A percentile compares a stretch with the other conserved stretches of the same genome.
These are phyloP conservation scores for Turnera subulata DNA, from an alignment of 345 rosid species.

Conservation along the genomic window DNA sequence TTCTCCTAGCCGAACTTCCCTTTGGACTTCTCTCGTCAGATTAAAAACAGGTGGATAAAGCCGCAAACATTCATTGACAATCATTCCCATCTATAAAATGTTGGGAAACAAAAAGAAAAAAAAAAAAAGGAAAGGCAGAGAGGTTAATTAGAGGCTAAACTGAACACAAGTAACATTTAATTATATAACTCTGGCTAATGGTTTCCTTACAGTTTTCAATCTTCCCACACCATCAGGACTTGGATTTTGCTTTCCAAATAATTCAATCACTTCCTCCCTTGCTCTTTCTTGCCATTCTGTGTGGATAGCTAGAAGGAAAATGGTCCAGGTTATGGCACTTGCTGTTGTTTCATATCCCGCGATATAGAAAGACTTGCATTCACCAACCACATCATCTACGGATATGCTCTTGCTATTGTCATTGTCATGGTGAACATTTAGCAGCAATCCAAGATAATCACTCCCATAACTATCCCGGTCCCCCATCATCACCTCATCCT, in stretches of 20 bases:
- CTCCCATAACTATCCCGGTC: too few species aligned
- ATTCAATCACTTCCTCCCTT: conserved; percentile 6
- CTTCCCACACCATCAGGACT: conserved; percentile 6
- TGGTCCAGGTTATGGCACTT: too few species aligned
- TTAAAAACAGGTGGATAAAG: conserved; percentile 4
- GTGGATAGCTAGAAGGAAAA: too few species aligned
- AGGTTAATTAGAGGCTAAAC: too few species aligned
- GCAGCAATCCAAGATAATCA: conserved; percentile 14
- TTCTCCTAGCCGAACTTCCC: background rate
- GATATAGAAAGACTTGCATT: too few species aligned
- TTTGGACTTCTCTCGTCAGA: conserved; percentile 6
- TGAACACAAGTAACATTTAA: background rate
- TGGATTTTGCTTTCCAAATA: conserved; percentile 13
- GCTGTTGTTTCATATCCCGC: too few species aligned
- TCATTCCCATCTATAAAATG: conserved; percentile 11
- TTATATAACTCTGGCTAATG: too few species aligned
- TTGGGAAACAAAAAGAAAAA: too few species aligned
- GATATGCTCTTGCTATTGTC: conserved; percentile 12
- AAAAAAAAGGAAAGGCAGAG: background rate
- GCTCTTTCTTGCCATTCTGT: conserved; percentile 18
- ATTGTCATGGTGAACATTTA: conserved; percentile 12
- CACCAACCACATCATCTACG: conserved; percentile 9
- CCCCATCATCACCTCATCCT: too few species aligned
- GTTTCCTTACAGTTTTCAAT: conserved; percentile 19
- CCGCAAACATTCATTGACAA: too few species aligned